Evolutionary conservation across 2,329 filamentous ascomycete species (phyloP).

Genomic region (Colletotrichum paranaense): DNA sequence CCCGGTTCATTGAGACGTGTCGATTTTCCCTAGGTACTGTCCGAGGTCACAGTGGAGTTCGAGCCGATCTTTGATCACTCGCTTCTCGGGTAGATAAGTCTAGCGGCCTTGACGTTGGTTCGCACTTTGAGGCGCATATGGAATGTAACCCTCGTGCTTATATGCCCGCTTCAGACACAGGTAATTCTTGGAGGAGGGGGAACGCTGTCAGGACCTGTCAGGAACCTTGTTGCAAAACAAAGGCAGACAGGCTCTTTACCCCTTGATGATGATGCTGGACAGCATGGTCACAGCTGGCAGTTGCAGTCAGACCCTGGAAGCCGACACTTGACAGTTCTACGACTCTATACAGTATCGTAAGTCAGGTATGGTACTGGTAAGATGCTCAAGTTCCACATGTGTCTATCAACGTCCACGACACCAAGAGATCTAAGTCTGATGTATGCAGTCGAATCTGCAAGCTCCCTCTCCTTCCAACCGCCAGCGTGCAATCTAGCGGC

Average conservation of each 20-base stretch:
- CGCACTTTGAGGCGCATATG: not conserved
- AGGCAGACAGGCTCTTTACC: not conserved
- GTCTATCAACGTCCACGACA: not conserved
- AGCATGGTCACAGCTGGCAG: not conserved
- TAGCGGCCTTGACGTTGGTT: not conserved
- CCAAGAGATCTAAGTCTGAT: not conserved
- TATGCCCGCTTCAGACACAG: not conserved
- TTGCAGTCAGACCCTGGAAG: not conserved
- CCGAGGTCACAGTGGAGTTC: not conserved
- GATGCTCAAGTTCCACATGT: not conserved
- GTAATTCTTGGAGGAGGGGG: too few relatives aligned
- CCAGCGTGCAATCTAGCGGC: not conserved
- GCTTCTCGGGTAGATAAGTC: not conserved
- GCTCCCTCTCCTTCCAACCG: not conserved
- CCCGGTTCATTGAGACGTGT: not conserved
- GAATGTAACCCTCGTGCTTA: not conserved
- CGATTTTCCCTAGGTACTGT: not conserved
- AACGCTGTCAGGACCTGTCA: not conserved
- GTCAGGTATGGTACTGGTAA: not conserved
- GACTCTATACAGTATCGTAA: too few relatives aligned
- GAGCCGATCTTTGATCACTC: not conserved
- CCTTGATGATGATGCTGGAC: not conserved
- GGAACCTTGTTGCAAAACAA: not conserved
- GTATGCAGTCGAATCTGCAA: not conserved
- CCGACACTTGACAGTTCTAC: too few relatives aligned